Base-by-base conservation (phyloP, 2,329 filamentous ascomycete genomes). In the Apiospora koreana region DNA sequence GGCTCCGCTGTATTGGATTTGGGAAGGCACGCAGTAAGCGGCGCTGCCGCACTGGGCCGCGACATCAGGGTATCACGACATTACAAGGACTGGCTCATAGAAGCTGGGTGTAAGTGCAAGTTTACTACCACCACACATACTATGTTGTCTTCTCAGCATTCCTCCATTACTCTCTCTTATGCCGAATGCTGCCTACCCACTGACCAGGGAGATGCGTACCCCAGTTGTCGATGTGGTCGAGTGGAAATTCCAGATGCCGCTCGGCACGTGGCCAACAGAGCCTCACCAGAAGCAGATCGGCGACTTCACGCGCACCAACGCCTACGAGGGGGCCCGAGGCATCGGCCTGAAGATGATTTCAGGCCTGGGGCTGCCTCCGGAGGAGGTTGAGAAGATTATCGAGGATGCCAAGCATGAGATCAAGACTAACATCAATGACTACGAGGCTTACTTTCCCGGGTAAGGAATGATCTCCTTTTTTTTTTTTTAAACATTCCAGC, bases 161-260 rank as follows among this genome's bases (percentile, higher is more conserved):
- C n/a, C 8, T 9, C n/a, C 12, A n/a, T 9, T 21, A 9, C 21
- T 1, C 50, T 16, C 28, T 31, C 3, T 31, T 5, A n/a, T 28
- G 12, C 3, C 48, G 2, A 31, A 31, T 35, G n/a, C 25, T 10
- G 14, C 12, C 14, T 8, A 54, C 48, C 18, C 8, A 54, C 9
- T 41, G 38, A 12, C 38, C 14, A 54, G n/a, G 38, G 18, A 28
- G 18, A 18, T 18, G 48, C 25, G 9, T 58, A 6, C 21, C 16
- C 18, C 12, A 70, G 54, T 70, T 38, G 69, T 68, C 8, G 69
- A 70, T 41, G 43, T 70, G 2, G 54, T 54, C 28, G 67, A 70
- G 58, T 65, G 45, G 41, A 46, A 65, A n/a, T 58, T 70, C 10
- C 12, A 41, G n/a, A 65, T 45, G 69, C 41, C 69, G 8, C 54